phyloP scores from a whole-genome alignment of 768 basidiomycete species.

The Hemileccinum rubropunctum region DNA sequence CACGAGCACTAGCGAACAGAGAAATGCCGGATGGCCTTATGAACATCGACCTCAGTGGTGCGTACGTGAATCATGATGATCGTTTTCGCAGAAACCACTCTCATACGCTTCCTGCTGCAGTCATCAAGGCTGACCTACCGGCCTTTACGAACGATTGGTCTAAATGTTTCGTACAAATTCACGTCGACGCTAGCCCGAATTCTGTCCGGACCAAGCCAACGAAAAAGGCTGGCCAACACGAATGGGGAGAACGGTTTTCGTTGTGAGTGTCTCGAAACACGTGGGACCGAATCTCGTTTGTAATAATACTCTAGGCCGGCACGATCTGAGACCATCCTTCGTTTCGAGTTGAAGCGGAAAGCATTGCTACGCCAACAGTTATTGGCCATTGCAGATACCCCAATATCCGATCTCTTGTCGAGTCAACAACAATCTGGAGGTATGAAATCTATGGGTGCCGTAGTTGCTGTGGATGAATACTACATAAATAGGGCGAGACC shows the following conservation, averaged over 20 bases:
- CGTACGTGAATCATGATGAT: neutral
- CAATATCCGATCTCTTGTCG: constrained; percentile 18
- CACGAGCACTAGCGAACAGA: neutral
- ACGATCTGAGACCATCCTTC: constrained; percentile 15
- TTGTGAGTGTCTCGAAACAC: constrained; percentile 11
- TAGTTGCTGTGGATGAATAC: neutral
- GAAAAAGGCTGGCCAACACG: constrained; percentile 16
- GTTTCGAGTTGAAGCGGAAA: constrained; percentile 26
- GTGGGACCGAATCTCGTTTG: neutral
- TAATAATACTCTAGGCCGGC: constrained; percentile 4
- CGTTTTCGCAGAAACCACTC: neutral
- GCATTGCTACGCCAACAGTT: constrained; percentile 8
- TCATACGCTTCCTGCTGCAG: constrained; percentile 1
- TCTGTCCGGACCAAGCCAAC: constrained; percentile 11
- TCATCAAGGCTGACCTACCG: constrained; percentile 26
- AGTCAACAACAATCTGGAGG: constrained; percentile 9
- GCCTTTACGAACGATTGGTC: constrained; percentile 17
- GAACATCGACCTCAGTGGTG: constrained; percentile 18
- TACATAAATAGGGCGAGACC: constrained; percentile 7
- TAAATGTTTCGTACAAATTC: constrained; percentile 23
- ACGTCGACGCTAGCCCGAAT: constrained; percentile 16
- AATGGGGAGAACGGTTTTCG: constrained; percentile 22
- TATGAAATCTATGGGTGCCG: neutral
- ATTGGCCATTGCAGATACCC: constrained; percentile 14
- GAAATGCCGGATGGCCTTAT: constrained; percentile 14